Evolutionary conservation across 179 eudicot species (phyloP), one percentile per base, ranked within the genome.

Genomic region (Vitellaria paradoxa): DNA sequence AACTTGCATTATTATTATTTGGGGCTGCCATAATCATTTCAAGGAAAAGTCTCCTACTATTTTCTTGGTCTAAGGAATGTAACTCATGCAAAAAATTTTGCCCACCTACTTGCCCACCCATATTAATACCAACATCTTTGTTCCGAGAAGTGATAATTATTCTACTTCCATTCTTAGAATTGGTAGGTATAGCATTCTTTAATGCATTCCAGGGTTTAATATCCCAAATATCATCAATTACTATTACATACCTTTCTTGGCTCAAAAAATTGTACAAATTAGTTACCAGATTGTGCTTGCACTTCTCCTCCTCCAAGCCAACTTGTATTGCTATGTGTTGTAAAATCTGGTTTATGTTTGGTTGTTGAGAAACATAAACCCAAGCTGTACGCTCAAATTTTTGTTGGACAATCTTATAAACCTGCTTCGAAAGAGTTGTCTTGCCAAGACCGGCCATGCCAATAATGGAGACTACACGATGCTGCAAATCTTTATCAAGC

Each of bases 371-470:
- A 18, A 79, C 82, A 60, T 73, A 74, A 53, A 79, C 15, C 74
- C 75, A 20, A 24, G 78, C 78, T 46, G 69, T 5, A 64, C 70
- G 10, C 7, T 63, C 11, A 15, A 75, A 75, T 10, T 9, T 18
- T 18, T 50, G 18, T 50, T 26, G 52, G 12, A 49, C 52, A 21
- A 10, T 10, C 4, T 60, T 40, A 42, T n/a, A 73, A 42, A 66
- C 72, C 24, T 73, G 67, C 74, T 73, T 79, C 14, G 82, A 77
- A 11, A 79, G 73, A 3, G 77, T 73, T 6, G 82, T 79, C 56
- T 79, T 79, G 61, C 61, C 61, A 12, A 57, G n/a, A 57, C 61
- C 61, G n/a, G 61, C n/a, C 61, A 57, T 57, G 1, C 61, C 61
- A 12, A 15, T 7, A 60, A 60, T 60, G 6, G 63, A 60, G 63